Evolutionary conservation across 352 stramenopile species (phyloP).

Genomic region (Salisapilia sapeloensis): DNA sequence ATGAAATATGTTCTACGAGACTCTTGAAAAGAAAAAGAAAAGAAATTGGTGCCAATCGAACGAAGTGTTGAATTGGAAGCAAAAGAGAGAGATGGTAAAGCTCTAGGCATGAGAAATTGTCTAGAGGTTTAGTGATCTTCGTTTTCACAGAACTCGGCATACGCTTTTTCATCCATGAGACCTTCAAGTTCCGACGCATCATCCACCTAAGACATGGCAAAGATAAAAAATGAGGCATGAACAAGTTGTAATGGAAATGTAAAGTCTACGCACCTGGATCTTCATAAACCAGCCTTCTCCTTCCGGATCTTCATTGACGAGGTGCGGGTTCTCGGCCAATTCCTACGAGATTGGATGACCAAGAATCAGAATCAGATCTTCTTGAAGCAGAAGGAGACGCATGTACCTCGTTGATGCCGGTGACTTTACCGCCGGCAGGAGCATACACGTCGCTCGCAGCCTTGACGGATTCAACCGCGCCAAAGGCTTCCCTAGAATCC

Average conservation of each 20-base stretch:
- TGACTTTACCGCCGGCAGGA: slow-evolving; percentile 84
- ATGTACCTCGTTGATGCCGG: slow-evolving; percentile 86
- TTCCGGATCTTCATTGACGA: slow-evolving; percentile 81
- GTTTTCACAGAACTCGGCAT: slow-evolving; percentile 77
- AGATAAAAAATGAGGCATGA: slow-evolving; percentile 1
- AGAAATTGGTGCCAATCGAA: too few species aligned
- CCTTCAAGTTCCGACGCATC: slow-evolving; percentile 55
- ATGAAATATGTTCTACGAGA: too few species aligned
- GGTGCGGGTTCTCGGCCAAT: slow-evolving; percentile 58
- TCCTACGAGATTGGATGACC: slow-evolving; percentile 11
- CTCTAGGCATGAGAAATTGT: slow-evolving; percentile 6
- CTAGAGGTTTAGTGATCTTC: slow-evolving; percentile 46
- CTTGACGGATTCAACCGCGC: slow-evolving; percentile 98
- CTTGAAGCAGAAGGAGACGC: too few species aligned
- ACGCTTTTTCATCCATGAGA: slow-evolving; percentile 64
- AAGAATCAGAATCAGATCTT: neutral
- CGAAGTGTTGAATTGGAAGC: too few species aligned
- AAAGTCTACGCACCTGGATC: slow-evolving; percentile 34
- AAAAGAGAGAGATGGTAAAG: too few species aligned
- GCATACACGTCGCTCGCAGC: slow-evolving; percentile 95
- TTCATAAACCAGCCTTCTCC: slow-evolving; percentile 82
- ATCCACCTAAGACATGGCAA: slow-evolving; percentile 17
- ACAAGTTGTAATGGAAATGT: slow-evolving; percentile 1
- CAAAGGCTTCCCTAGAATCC: slow-evolving; percentile 79
- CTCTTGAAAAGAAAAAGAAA: too few species aligned